phyloP scores from a whole-genome alignment of 2,329 filamentous ascomycete species.

The Clonostachys byssicola region DNA sequence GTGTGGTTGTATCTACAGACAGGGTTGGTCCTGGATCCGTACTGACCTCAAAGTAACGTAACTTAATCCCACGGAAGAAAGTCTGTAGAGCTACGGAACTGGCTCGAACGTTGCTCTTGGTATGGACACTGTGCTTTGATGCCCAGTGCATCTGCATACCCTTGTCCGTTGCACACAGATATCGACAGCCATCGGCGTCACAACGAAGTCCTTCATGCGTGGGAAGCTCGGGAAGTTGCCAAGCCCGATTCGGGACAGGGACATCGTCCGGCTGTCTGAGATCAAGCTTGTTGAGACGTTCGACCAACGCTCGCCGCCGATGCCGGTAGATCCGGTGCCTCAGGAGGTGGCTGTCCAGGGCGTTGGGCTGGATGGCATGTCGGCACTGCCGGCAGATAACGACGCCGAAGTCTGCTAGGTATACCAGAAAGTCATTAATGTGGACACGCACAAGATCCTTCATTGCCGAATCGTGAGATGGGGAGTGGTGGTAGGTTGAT shows the following conservation, averaged over 20 bases:
- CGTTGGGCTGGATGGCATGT: conserved; percentile 29
- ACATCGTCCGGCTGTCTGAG: conserved; percentile 23
- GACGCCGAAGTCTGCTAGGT: conserved; percentile 4
- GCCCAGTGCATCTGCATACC: conserved; percentile 25
- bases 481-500: no score
- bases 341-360: conserved; percentile 25
- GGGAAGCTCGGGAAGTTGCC: conserved; percentile 9
- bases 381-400: conserved; percentile 26
- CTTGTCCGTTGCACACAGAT: conserved; percentile 22
- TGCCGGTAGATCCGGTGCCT: conserved; percentile 28
- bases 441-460: no score
- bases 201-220: conserved; percentile 21
- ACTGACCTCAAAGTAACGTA: conserved; percentile 27
- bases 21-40: no score
- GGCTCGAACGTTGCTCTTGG: conserved; percentile 1
- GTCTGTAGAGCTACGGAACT: conserved; percentile 21
- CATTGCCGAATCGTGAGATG: no score
- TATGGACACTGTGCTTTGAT: conserved; percentile 12
- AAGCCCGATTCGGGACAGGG: conserved; percentile 8
- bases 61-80: conserved; percentile 27
- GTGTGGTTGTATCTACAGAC: no score
- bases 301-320: conserved; percentile 17
- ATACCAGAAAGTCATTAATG: no score
- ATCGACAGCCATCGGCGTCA: conserved; percentile 13
- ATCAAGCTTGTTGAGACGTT: conserved; percentile 13